Evolutionary conservation across 2,329 filamentous ascomycete genomes (phyloP), one percentile per base, ranked within the genome.

Genomic region (Penicillium sp.): DNA sequence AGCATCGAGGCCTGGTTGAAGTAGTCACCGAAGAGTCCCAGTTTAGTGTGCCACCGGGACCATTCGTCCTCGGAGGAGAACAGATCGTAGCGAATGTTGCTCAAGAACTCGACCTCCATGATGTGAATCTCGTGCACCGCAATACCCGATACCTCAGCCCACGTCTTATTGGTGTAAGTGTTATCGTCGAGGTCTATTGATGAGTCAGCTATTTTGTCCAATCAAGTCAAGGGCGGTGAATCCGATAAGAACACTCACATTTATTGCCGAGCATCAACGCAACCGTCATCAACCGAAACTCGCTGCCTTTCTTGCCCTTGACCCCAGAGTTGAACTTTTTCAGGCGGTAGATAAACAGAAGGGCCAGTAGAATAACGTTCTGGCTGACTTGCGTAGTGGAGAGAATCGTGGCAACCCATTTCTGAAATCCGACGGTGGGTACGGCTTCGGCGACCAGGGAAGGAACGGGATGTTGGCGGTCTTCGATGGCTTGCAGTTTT

Each of bases 51-150:
- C 94, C 94, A 97, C 54, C 87, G 84, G 49, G 86, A 83, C 94
- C 94, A 99, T 72, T 96, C 86, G 53, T 86, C 83, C 71, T 91
- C 88, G 4, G 93, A 95, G 4, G 91, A 91, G 71, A 93, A 87
- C 8, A 99, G 81, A 67, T 91, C 92, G 77, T 97, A 99, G 69
- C 93, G 87, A 88, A 99, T 96, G 75, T 97, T 97, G 80, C 93
- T 97, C 62, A 99, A 81, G 69, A 99, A 99, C 74, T 99, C 94
- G n/a, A 99, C 94, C 74, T 99, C 94, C 94, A 99, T 99, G 45
- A 97, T 89, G 73, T 99, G 94, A 51, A 99, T 96, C 75, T 99
- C 94, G 60, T 89, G 87, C 13, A 97, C 93, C 1, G 90, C 87
- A 60, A 99, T 96, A 45, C 90, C 90, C 0, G 94, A 97, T 12